These are phyloP conservation scores for Sugiyamaella japonica DNA, from an alignment of 1,139 yeast genomes.

Conservation along the genomic window DNA sequence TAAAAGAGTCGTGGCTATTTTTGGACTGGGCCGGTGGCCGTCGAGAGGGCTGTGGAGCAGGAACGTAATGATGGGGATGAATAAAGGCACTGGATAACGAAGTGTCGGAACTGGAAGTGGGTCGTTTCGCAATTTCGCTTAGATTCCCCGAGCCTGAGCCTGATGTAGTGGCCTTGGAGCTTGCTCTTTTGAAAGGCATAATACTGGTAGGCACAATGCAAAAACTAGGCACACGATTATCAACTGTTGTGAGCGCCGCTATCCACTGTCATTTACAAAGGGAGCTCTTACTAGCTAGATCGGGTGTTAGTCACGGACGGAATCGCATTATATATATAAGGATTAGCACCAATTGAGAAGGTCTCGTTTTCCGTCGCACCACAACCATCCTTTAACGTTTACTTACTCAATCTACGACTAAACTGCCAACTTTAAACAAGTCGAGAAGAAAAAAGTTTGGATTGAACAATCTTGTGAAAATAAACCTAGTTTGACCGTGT, in stretches of 20 bases:
- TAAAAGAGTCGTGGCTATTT: slow-evolving; percentile 3
- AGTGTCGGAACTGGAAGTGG: slow-evolving; percentile 2
- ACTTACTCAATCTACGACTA: too few relatives aligned
- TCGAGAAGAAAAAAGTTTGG: too few relatives aligned
- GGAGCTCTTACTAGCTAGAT: not conserved
- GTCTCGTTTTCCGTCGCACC: too few relatives aligned
- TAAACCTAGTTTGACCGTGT: too few relatives aligned
- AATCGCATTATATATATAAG: too few relatives aligned
- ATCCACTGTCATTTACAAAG: slow-evolving; percentile 5
- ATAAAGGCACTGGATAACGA: slow-evolving; percentile 5
- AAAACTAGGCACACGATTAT: not conserved
- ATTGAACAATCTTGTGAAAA: too few relatives aligned
- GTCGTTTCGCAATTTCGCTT: not conserved
- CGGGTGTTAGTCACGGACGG: not conserved
- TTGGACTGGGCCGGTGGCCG: not conserved
- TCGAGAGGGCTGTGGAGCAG: slow-evolving; percentile 5
- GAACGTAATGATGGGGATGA: slow-evolving; percentile 15
- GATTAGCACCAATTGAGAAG: too few relatives aligned
- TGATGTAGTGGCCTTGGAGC: not conserved
- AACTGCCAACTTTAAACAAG: too few relatives aligned
- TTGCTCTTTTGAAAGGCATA: slow-evolving; percentile 7
- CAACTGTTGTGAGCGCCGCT: not conserved
- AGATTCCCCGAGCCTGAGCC: slow-evolving; percentile 2
- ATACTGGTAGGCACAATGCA: not conserved
- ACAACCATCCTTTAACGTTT: too few relatives aligned